Percentiles rank a stretch among this genome's conserved stretches.
These are phyloP conservation scores for Lunularia cruciata DNA, from an alignment of 225 moss, liverwort and hornwort species.

Conservation along the genomic window DNA sequence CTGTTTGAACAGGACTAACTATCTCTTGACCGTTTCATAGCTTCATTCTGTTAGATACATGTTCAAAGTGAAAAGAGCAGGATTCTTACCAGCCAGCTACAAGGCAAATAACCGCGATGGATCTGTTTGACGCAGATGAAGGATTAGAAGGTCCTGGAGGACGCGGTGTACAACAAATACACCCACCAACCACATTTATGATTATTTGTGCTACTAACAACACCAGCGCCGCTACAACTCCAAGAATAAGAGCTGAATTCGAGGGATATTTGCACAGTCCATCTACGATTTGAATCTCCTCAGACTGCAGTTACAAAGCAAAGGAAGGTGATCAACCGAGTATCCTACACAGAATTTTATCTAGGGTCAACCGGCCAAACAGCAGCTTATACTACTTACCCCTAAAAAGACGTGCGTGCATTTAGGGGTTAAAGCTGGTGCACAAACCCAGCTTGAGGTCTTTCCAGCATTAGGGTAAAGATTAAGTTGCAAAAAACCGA, in stretches of 20 bases:
- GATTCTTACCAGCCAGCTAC: constrained; percentile 45
- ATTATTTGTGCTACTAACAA: constrained; percentile 36
- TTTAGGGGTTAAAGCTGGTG: too few species aligned
- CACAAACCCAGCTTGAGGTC: too few species aligned
- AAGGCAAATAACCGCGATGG: constrained; percentile 43
- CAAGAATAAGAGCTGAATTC: constrained; percentile 35
- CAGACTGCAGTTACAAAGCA: constrained; percentile 19
- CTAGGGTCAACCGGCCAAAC: too few species aligned
- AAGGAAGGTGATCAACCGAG: too few species aligned
- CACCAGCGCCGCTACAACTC: constrained; percentile 36
- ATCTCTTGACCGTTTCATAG: too few species aligned
- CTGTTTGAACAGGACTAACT: too few species aligned
- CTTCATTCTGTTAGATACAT: too few species aligned
- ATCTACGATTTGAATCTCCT: not conserved
- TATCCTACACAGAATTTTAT: too few species aligned
- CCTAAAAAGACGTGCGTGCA: too few species aligned
- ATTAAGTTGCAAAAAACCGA: too few species aligned
- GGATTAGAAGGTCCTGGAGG: constrained; percentile 18
- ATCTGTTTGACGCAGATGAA: constrained; percentile 34
- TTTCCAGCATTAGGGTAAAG: too few species aligned
- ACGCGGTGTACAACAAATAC: constrained; percentile 32
- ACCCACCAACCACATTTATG: constrained; percentile 37
- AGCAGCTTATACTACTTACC: too few species aligned
- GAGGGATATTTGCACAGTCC: constrained; percentile 30
- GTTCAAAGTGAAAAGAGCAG: not conserved